Percentiles rank a stretch among this genome's conserved stretches.
These are phyloP conservation scores for Ceratobasidium sp. DNA, from an alignment of 1,284 basidiomycete species.

Conservation along the genomic window DNA sequence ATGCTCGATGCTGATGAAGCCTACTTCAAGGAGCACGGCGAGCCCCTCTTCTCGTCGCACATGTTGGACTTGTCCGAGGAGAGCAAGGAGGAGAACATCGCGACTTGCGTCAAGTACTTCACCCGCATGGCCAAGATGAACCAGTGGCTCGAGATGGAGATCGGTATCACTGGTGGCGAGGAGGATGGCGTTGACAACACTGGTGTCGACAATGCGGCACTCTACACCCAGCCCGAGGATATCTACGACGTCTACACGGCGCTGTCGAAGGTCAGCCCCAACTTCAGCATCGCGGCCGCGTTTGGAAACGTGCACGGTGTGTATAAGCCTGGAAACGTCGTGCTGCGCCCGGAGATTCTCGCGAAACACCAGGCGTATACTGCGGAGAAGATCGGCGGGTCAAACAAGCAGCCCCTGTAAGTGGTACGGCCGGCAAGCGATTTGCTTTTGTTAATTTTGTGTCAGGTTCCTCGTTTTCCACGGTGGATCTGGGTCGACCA, in stretches of 20 bases:
- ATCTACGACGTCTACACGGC: slow-evolving; percentile 92
- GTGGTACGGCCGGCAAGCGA: slow-evolving; percentile 52
- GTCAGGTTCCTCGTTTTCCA: slow-evolving; percentile 98
- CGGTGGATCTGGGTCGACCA: slow-evolving; percentile 97
- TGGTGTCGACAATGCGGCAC: slow-evolving; percentile 88
- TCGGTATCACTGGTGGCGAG: slow-evolving; percentile 99
- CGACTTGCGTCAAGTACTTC: slow-evolving; percentile 94
- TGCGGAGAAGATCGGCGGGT: slow-evolving; percentile 73
- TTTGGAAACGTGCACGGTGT: slow-evolving; percentile 98
- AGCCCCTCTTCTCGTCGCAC: slow-evolving; percentile 98
- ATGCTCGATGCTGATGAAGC: slow-evolving; percentile 98
- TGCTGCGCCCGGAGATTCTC: slow-evolving; percentile 91
- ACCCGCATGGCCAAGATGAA: slow-evolving; percentile 93
- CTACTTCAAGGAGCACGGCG: slow-evolving; percentile 90
- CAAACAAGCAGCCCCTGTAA: slow-evolving; percentile 82
- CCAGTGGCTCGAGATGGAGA: slow-evolving; percentile 99
- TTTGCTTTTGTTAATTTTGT: slow-evolving; percentile 12
- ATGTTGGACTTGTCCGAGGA: slow-evolving; percentile 99
- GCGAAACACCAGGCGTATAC: slow-evolving; percentile 91
- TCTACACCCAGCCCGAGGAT: slow-evolving; percentile 99
- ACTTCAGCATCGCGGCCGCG: slow-evolving; percentile 97
- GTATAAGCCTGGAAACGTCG: slow-evolving; percentile 95
- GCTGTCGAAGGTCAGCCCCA: slow-evolving; percentile 86
- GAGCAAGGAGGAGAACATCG: slow-evolving; percentile 97
- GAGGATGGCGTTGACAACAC: slow-evolving; percentile 99